Percentiles rank a stretch among this genome's conserved stretches.
Conservation (phyloP, 345 rosid species). For the Iberis pinnata region DNA sequence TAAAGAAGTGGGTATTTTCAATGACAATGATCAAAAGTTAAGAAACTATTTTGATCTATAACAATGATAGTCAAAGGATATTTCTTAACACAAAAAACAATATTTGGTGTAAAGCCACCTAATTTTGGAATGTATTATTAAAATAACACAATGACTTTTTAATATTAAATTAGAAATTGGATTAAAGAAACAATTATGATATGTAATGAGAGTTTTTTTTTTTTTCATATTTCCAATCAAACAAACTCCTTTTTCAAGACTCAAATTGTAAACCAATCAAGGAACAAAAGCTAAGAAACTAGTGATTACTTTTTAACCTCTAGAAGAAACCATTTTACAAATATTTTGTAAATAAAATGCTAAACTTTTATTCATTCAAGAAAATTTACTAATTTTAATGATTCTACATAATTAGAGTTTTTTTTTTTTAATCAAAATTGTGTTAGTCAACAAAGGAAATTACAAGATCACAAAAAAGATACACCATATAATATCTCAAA, state of each 20-base stretch:
- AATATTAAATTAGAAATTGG: not conserved
- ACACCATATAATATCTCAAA: no score
- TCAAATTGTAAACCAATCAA: conserved; percentile 25
- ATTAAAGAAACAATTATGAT: conserved; percentile 11
- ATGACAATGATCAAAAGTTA: no score
- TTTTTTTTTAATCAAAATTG: no score
- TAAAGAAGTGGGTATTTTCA: no score
- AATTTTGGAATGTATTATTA: conserved; percentile 20
- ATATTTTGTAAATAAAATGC: no score
- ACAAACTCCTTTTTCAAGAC: conserved; percentile 32
- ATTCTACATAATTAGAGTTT: no score
- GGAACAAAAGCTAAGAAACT: conserved; percentile 27
- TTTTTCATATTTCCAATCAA: conserved; percentile 26
- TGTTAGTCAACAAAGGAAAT: not conserved
- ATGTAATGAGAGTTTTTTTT: conserved; percentile 18
- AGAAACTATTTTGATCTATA: no score
- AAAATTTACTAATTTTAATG: no score
- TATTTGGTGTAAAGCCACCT: conserved; percentile 27
- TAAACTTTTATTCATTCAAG: no score
- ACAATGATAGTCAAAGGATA: no score
- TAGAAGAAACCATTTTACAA: not conserved
- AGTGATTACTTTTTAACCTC: conserved; percentile 25
- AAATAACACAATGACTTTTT: conserved; percentile 4
- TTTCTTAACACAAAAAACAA: not conserved
- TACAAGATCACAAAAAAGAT: no score